phyloP scores from a whole-genome alignment of 345 rosid species.

The Populus nigra region DNA sequence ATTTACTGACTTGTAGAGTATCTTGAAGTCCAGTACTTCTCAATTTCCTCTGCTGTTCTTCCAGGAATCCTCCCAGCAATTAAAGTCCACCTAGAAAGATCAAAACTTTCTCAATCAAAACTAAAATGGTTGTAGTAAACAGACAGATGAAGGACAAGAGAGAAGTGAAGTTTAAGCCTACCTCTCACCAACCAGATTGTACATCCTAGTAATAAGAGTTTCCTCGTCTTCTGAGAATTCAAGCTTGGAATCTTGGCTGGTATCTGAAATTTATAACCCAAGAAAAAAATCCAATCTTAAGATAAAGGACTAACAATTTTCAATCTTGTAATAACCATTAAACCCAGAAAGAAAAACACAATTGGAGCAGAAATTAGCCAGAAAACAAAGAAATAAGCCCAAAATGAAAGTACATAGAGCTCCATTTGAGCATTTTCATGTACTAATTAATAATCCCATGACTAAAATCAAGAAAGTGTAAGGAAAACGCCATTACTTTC shows the following conservation, averaged over 20 bases:
- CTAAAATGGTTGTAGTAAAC: not conserved
- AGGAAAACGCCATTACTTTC: not conserved
- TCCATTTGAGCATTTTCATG: not conserved
- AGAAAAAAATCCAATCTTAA: not conserved
- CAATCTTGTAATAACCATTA: not conserved
- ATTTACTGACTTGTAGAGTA: conserved; percentile 29
- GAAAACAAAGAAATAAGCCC: not conserved
- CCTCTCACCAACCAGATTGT: conserved; percentile 55
- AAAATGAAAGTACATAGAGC: not conserved
- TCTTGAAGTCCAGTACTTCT: conserved; percentile 57
- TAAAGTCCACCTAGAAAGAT: conserved; percentile 43
- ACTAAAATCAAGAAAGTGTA: not conserved
- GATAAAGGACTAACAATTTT: not conserved
- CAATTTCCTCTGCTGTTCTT: conserved; percentile 55
- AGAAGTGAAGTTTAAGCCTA: conserved; percentile 11
- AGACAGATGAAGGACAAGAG: not conserved
- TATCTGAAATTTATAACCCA: conserved; percentile 20
- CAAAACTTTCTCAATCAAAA: not conserved
- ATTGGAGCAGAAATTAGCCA: not conserved
- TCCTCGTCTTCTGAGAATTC: conserved; percentile 55
- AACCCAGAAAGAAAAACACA: conserved; percentile 3
- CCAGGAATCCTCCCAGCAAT: conserved; percentile 62
- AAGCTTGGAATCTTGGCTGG: conserved; percentile 35
- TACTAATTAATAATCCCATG: not conserved
- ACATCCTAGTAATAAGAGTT: conserved; percentile 49